phyloP scores from a whole-genome alignment of 345 rosid species.

The Mercurialis annua region DNA sequence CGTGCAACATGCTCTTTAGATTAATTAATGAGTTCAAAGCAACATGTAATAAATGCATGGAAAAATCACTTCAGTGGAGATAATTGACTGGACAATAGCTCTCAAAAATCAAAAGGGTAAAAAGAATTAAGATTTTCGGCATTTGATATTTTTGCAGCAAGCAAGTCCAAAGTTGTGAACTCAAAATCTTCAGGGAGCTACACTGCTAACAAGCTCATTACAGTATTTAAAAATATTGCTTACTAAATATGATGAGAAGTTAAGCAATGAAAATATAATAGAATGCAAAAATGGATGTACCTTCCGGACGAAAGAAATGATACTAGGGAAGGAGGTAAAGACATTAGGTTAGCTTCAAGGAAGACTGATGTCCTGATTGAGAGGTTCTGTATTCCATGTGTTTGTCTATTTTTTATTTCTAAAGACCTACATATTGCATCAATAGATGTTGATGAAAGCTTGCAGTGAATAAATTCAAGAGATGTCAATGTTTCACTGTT shows the following conservation, averaged over 20 bases:
- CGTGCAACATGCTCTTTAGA: background rate
- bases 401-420: conserved; percentile 25
- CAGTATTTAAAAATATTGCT: background rate
- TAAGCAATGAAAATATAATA: conserved; percentile 12
- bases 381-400: conserved; percentile 49
- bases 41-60: background rate
- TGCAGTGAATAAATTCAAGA: conserved; percentile 72
- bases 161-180: background rate
- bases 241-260: background rate
- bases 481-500: conserved; percentile 60
- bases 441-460: conserved; percentile 50
- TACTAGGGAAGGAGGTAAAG: conserved; percentile 41
- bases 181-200: background rate
- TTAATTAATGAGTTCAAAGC: background rate
- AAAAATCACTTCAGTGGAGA: background rate
- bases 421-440: conserved; percentile 51
- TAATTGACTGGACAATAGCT: background rate
- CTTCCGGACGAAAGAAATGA: conserved; percentile 66
- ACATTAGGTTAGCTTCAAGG: conserved; percentile 37
- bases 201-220: background rate
- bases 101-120: background rate
- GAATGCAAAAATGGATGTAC: conserved; percentile 33
- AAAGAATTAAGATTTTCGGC: background rate
- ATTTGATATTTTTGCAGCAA: background rate
- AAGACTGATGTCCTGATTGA: conserved; percentile 52